A percentile compares a stretch with the other conserved stretches of the same genome.
Evolutionary conservation across 805 yeast genomes (phyloP).

Genomic region (Teunomyces gatunensis): DNA sequence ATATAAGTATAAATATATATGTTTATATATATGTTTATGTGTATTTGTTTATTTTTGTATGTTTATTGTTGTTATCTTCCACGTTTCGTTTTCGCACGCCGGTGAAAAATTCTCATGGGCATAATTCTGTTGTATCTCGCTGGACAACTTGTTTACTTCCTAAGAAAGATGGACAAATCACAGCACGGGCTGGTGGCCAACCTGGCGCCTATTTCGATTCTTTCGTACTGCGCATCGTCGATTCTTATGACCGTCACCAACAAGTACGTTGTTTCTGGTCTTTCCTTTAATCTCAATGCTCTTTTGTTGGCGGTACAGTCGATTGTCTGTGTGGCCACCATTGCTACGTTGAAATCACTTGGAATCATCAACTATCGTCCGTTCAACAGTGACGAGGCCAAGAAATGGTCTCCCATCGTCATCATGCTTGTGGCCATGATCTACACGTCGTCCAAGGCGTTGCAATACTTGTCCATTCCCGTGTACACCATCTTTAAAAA

Average conservation of each 20-base stretch:
- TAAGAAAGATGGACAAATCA: slow-evolving; percentile 19
- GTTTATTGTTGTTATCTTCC: neutral
- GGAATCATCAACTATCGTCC: slow-evolving; percentile 85
- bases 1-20: too few relatives aligned
- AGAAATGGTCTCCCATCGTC: slow-evolving; percentile 95
- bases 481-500: slow-evolving; percentile 98
- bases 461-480: slow-evolving; percentile 87
- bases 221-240: slow-evolving; percentile 88
- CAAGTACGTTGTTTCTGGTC: slow-evolving; percentile 84
- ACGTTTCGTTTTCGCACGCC: too few relatives aligned
- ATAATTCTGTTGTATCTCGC: slow-evolving; percentile 37
- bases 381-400: slow-evolving; percentile 82
- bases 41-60: neutral
- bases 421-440: slow-evolving; percentile 87
- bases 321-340: slow-evolving; percentile 72
- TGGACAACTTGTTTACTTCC: slow-evolving; percentile 32
- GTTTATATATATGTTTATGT: neutral
- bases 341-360: slow-evolving; percentile 66
- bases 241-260: slow-evolving; percentile 97
- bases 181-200: slow-evolving; percentile 37
- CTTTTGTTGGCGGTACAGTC: slow-evolving; percentile 88
- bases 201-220: slow-evolving; percentile 66
- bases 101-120: slow-evolving; percentile 31
- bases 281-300: slow-evolving; percentile 75
- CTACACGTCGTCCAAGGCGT: slow-evolving; percentile 93